phyloP scores from a whole-genome alignment of 805 yeast species.

The Yamadazyma scolyti region DNA sequence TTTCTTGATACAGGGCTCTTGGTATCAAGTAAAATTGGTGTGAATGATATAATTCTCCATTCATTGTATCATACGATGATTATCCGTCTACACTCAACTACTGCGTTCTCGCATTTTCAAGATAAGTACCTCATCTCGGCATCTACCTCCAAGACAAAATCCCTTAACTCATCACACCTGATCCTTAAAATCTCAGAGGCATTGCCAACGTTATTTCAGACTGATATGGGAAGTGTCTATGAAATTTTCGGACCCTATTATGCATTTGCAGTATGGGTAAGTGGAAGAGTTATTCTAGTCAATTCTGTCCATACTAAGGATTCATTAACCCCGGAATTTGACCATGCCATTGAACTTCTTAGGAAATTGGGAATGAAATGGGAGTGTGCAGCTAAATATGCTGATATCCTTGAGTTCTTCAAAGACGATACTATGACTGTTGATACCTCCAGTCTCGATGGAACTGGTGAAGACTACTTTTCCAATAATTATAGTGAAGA shows the following conservation, averaged over 20 bases:
- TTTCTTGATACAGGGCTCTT: conserved; percentile 8
- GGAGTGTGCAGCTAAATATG: conserved; percentile 15
- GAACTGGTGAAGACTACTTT: conserved; percentile 4
- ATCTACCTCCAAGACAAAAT: conserved; percentile 10
- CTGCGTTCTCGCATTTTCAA: conserved; percentile 13
- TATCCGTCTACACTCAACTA: conserved; percentile 13
- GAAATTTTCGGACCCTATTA: conserved; percentile 15
- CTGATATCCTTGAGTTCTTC: conserved; percentile 15
- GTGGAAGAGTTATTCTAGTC: conserved; percentile 14
- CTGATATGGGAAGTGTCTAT: conserved; percentile 7
- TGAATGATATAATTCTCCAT: conserved; percentile 12
- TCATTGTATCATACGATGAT: conserved; percentile 13
- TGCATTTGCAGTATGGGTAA: conserved; percentile 16
- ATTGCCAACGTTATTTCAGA: conserved; percentile 6
- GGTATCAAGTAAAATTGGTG: conserved; percentile 1
- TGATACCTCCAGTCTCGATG: conserved; percentile 7
- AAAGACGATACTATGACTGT: conserved; percentile 11
- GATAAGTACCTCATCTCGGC: conserved; percentile 12
- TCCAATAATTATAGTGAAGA: conserved; percentile 9
- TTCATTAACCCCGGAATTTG: conserved; percentile 11
- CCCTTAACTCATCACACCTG: conserved; percentile 10
- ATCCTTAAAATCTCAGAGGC: conserved; percentile 8
- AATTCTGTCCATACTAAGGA: conserved; percentile 8
- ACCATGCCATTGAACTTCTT: conserved; percentile 7
- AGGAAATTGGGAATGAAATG: conserved; percentile 12